Evolutionary conservation across 2,329 filamentous ascomycete genomes (phyloP).

Genomic region (Orbilia brochopaga): DNA sequence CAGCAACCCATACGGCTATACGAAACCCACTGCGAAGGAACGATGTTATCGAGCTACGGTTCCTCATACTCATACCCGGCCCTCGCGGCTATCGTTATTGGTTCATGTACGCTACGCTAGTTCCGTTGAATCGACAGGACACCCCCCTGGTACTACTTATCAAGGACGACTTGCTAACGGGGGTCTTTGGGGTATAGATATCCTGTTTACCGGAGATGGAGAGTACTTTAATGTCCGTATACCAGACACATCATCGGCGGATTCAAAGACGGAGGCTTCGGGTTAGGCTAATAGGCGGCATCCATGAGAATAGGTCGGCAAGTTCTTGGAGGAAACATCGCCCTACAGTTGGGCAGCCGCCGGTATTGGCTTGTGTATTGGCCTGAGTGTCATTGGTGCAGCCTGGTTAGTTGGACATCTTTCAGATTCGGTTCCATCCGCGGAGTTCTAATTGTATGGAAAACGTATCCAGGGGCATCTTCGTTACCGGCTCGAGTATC

Average conservation of each 20-base stretch:
- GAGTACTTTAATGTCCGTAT: slow-evolving; percentile 86
- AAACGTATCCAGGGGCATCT: slow-evolving; percentile 81
- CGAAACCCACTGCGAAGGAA: slow-evolving; percentile 51
- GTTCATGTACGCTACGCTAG: slow-evolving; percentile 70
- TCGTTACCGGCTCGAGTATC: slow-evolving; percentile 97
- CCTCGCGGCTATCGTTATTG: slow-evolving; percentile 73
- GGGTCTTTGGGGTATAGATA: slow-evolving; percentile 68
- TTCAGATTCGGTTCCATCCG: not conserved
- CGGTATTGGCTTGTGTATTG: slow-evolving; percentile 93
- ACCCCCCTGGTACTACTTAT: slow-evolving; percentile 11
- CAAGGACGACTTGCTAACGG: slow-evolving; percentile 52
- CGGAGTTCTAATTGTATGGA: slow-evolving; percentile 5
- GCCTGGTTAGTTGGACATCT: slow-evolving; percentile 73
- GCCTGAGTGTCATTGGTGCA: slow-evolving; percentile 92
- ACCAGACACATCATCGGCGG: slow-evolving; percentile 42
- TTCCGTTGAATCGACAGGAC: no score
- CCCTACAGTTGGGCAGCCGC: slow-evolving; percentile 91
- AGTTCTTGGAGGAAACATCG: slow-evolving; percentile 90
- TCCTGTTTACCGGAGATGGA: slow-evolving; percentile 96
- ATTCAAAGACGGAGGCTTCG: not conserved
- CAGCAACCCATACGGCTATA: not conserved
- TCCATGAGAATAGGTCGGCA: slow-evolving; percentile 69
- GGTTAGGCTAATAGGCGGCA: slow-evolving; percentile 21
- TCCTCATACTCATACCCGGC: slow-evolving; percentile 67
- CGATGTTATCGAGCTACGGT: slow-evolving; percentile 76